These are phyloP conservation scores for Planoprotostelium fungivorum DNA, from an alignment of 78 protist genomes.

Conservation along the genomic window DNA sequence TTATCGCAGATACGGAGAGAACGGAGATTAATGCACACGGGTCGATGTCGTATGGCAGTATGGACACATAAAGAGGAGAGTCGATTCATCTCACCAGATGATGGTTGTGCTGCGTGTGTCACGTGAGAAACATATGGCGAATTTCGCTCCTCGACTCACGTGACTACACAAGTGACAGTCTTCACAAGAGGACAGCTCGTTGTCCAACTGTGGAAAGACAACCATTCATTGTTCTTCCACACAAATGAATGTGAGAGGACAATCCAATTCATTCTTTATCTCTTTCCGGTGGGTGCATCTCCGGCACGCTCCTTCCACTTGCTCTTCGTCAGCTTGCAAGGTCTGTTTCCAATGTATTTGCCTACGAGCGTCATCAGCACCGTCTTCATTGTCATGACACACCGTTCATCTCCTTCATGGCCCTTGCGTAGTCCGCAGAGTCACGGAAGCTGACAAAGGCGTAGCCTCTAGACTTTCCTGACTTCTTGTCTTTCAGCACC, in stretches of 20 bases:
- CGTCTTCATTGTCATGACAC: neutral
- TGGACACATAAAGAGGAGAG: too few relatives aligned
- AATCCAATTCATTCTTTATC: neutral
- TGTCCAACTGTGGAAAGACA: too few relatives aligned
- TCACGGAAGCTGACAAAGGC: constrained; percentile 70
- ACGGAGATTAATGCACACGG: too few relatives aligned
- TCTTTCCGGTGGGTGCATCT: neutral
- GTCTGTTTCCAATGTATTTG: constrained; percentile 61
- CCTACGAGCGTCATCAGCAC: neutral
- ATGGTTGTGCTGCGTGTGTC: neutral
- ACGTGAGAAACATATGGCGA: neutral
- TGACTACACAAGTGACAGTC: too few relatives aligned
- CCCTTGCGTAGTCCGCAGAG: constrained; percentile 64
- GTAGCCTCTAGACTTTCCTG: constrained; percentile 66
- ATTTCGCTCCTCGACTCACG: too few relatives aligned
- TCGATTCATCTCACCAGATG: neutral
- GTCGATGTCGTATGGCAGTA: too few relatives aligned
- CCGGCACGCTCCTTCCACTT: constrained; percentile 45
- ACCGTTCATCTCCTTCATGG: constrained; percentile 70
- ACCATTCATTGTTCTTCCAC: too few relatives aligned
- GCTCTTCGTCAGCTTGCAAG: constrained; percentile 45
- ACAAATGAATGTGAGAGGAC: too few relatives aligned
- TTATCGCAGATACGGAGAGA: neutral
- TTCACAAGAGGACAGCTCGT: too few relatives aligned
- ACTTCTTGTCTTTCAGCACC: constrained; percentile 48